These are phyloP conservation scores for Lactarius psammicola DNA, from an alignment of 768 basidiomycete species.

Conservation along the genomic window DNA sequence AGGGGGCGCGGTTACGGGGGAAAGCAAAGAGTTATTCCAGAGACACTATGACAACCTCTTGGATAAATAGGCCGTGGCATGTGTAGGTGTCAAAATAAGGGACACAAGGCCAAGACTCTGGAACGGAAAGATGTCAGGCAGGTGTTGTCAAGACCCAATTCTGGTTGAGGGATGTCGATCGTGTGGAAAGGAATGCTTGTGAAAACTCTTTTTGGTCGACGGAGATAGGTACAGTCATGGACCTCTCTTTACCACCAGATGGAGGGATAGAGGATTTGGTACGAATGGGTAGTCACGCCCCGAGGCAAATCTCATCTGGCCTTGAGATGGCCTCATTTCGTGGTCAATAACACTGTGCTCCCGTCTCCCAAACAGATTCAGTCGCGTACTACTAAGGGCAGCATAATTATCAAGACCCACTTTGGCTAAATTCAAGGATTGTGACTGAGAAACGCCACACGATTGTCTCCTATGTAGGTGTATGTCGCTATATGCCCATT, in stretches of 20 bases:
- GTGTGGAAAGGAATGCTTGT: not conserved
- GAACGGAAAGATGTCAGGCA: not conserved
- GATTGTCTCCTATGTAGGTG: not conserved
- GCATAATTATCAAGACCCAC: not conserved
- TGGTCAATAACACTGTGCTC: not conserved
- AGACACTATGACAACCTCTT: not conserved
- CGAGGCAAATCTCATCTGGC: not conserved
- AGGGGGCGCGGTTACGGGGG: not conserved
- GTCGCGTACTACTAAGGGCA: not conserved
- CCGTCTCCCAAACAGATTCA: no score
- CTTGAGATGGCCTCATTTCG: not conserved
- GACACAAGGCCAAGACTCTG: not conserved
- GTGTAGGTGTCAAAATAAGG: not conserved
- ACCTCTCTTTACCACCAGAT: not conserved
- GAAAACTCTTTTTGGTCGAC: not conserved
- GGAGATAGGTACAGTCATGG: not conserved
- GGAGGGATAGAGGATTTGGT: no score
- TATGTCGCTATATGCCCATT: not conserved
- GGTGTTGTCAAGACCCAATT: not conserved
- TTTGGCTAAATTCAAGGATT: not conserved
- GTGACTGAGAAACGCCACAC: not conserved
- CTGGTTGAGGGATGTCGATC: not conserved
- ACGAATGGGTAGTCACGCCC: no score
- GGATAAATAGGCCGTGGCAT: slow-evolving; percentile 10
- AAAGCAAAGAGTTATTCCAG: not conserved